Base-by-base conservation (phyloP, 2,329 filamentous ascomycete species). In the Ilyonectria mors-panacis region DNA sequence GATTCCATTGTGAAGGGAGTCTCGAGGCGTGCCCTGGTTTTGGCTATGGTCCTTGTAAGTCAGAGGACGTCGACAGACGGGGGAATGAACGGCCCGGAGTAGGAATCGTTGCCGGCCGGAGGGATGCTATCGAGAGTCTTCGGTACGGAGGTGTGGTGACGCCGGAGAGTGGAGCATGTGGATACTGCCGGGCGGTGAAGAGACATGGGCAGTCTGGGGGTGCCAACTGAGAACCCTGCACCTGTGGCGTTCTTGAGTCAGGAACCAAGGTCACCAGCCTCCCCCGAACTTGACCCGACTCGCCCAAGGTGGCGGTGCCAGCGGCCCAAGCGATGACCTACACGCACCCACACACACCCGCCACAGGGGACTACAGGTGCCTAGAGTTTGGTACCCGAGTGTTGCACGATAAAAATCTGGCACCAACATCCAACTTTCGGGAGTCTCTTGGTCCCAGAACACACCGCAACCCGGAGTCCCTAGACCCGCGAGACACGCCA, bases 1-100 rank as follows among this genome's bases (percentile, higher is more conserved):
- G 87, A 86, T 30, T 83, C 81, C 37, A 92, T 92, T 65, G 57
- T 75, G 60, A 59, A 57, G 51, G 35, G 42, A n/a, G 9, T 35
- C 10, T 44, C 15, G 23, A 12, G 1, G n/a, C 6, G 19, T 37
- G 21, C 9, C 13, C 19, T n/a, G 3, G 10, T 35, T 10, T 35
- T 12, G 28, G n/a, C 17, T 48, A 47, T 37, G 17, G 15, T 17
- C 15, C 3, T 30, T 35, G 28, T 17, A 37, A 5, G 6, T 6
- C 10, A 35, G 21, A 23, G 26, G 23, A 12, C 13, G 55, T 42
- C 17, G 15, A 17, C 8, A 48, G 35, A 28, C 6, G 28, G 26
- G 44, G 10, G 26, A 58, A 26, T n/a, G 47, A 33, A 17, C 21
- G 26, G 39, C 23, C 28, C 33, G 19, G 30, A 28, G 21, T 19